A percentile compares a stretch with the other conserved stretches of the same genome.
These are phyloP conservation scores for Cucumis melo DNA, from an alignment of 306 rosid genomes.

Conservation along the genomic window DNA sequence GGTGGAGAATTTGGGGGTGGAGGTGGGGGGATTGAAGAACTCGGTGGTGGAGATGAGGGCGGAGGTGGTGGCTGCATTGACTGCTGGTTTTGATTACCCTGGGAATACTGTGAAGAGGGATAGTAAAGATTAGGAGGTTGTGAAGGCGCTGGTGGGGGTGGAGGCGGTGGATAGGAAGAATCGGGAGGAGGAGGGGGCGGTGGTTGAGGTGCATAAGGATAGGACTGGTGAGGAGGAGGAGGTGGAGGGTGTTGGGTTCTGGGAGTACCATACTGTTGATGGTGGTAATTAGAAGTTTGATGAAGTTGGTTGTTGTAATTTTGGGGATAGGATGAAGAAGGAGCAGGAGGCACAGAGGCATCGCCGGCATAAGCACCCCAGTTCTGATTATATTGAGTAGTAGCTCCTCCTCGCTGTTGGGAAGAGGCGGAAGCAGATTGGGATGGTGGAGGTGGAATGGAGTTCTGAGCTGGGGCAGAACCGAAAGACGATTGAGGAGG, in stretches of 20 bases:
- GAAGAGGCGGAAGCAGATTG: constrained; percentile 19
- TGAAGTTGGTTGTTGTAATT: constrained; percentile 34
- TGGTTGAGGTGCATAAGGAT: constrained; percentile 20
- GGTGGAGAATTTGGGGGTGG: constrained; percentile 62
- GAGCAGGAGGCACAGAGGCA: constrained; percentile 26
- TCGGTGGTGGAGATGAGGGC: constrained; percentile 55
- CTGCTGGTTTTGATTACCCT: constrained; percentile 32
- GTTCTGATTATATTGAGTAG: constrained; percentile 46
- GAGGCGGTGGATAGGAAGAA: constrained; percentile 61
- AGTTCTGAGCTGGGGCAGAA: constrained; percentile 46
- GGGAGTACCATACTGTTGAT: constrained; percentile 33
- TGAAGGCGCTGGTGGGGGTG: constrained; percentile 43
- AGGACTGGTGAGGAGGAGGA: constrained; percentile 47
- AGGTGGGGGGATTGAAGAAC: constrained; percentile 51
- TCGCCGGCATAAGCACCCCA: constrained; percentile 34
- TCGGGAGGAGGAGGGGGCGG: constrained; percentile 56
- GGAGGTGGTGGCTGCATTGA: constrained; percentile 48
- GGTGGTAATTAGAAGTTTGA: constrained; percentile 40
- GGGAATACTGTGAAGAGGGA: constrained; percentile 46
- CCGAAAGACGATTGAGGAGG: constrained; percentile 65
- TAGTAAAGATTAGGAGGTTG: constrained; percentile 38
- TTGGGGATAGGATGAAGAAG: constrained; percentile 38
- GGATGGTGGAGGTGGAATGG: constrained; percentile 26
- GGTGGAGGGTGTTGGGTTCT: constrained; percentile 50
- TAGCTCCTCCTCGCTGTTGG: constrained; percentile 24